Evolutionary conservation across 2,329 filamentous ascomycete genomes (phyloP).

Genomic region (Drechslera avenae): DNA sequence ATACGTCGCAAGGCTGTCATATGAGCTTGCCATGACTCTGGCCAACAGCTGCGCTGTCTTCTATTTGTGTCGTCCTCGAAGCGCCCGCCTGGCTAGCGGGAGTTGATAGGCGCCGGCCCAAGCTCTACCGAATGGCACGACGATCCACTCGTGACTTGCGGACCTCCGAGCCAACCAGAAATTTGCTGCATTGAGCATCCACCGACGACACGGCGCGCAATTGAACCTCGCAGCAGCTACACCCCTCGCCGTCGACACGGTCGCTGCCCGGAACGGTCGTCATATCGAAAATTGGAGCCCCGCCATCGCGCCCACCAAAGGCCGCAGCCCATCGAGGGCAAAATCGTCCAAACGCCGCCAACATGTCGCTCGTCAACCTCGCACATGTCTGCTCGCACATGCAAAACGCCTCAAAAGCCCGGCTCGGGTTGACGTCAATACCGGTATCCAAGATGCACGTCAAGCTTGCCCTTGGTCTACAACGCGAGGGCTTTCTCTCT

Average conservation of each 20-base stretch:
- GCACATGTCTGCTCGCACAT: slow-evolving; percentile 86
- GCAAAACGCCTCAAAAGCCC: slow-evolving; percentile 85
- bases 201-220: slow-evolving; percentile 28
- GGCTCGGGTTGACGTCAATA: slow-evolving; percentile 82
- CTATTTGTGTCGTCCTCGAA: slow-evolving; percentile 45
- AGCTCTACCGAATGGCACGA: slow-evolving; percentile 25
- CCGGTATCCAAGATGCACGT: slow-evolving; percentile 82
- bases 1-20: slow-evolving; percentile 21
- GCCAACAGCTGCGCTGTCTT: slow-evolving; percentile 29
- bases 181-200: slow-evolving; percentile 32
- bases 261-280: not conserved
- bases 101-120: slow-evolving; percentile 22
- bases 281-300: not conserved
- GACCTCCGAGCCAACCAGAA: slow-evolving; percentile 38
- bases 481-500: slow-evolving; percentile 81
- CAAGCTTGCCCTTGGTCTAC: slow-evolving; percentile 73
- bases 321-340: slow-evolving; percentile 39
- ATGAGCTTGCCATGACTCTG: slow-evolving; percentile 17
- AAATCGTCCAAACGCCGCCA: slow-evolving; percentile 22
- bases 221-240: slow-evolving; percentile 23
- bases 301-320: slow-evolving; percentile 15
- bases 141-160: slow-evolving; percentile 31
- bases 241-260: slow-evolving; percentile 8
- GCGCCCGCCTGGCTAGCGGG: slow-evolving; percentile 36
- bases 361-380: slow-evolving; percentile 76